A percentile compares a stretch with the other conserved stretches of the same genome.
Conservation (phyloP, 306 rosid species). For the Trichosanthes cucumerina region DNA sequence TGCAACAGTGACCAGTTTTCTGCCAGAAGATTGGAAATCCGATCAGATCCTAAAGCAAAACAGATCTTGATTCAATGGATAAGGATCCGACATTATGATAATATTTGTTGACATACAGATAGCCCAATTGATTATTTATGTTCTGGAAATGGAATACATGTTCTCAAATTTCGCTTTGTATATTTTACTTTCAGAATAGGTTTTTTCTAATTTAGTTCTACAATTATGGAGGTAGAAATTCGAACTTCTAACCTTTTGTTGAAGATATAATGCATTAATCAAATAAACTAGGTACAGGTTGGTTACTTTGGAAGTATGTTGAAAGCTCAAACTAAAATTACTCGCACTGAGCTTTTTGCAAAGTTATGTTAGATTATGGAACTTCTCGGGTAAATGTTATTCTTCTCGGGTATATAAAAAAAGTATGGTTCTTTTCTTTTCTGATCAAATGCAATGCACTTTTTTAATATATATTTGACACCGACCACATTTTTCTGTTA, state of each 20-base stretch:
- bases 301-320: not conserved
- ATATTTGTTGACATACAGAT: not conserved
- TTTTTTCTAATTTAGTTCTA: too few relatives aligned
- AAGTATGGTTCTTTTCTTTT: too few relatives aligned
- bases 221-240: not conserved
- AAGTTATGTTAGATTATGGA: not conserved
- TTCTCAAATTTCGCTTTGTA: not conserved
- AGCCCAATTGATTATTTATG: not conserved
- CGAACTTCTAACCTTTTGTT: not conserved
- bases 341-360: not conserved
- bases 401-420: not conserved
- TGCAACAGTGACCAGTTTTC: not conserved
- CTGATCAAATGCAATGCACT: too few relatives aligned
- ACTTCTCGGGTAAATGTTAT: not conserved
- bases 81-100: not conserved
- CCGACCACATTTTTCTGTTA: too few relatives aligned
- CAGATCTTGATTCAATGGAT: not conserved
- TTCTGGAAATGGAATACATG: not conserved
- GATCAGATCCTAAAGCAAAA: not conserved
- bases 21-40: constrained; percentile 1
- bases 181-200: not conserved
- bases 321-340: not conserved
- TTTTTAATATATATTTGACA: too few relatives aligned
- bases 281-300: too few relatives aligned
- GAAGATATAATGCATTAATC: not conserved